Conservation (phyloP, 2,329 filamentous ascomycete genomes). For the Penicillium sp. region DNA sequence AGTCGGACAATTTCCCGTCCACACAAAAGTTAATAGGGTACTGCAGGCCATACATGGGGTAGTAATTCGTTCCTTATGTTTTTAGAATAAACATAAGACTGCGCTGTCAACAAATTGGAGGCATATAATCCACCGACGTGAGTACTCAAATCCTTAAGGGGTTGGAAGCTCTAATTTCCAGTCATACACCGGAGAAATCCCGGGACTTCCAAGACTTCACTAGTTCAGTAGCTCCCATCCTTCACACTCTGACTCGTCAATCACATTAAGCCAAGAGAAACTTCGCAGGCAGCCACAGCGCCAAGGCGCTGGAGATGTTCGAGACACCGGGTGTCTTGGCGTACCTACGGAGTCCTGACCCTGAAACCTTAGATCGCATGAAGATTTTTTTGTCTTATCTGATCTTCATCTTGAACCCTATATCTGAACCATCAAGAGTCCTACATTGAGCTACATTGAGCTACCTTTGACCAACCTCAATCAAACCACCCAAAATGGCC, state of each 20-base stretch:
- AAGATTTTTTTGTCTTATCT: slow-evolving; percentile 1
- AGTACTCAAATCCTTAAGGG: neutral
- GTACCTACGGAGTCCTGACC: neutral
- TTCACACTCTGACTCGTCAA: neutral
- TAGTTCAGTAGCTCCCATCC: neutral
- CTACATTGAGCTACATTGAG: neutral
- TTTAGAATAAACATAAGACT: too few species aligned
- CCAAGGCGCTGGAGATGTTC: slow-evolving; percentile 1
- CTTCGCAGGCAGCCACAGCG: neutral
- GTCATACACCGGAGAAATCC: neutral
- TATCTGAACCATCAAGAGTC: neutral
- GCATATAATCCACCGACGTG: neutral
- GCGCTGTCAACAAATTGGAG: too few species aligned
- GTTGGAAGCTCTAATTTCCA: neutral
- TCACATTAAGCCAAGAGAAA: neutral
- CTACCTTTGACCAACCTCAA: neutral
- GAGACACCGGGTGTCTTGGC: slow-evolving; percentile 1
- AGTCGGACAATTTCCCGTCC: neutral
- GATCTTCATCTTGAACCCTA: neutral
- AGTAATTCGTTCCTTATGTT: too few species aligned
- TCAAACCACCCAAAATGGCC: neutral
- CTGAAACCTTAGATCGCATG: neutral
- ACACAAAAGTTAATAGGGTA: neutral
- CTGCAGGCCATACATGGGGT: neutral
- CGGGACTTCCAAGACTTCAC: neutral